Conservation (phyloP, 169 alveolate species). For the Eimeria necatrix region DNA sequence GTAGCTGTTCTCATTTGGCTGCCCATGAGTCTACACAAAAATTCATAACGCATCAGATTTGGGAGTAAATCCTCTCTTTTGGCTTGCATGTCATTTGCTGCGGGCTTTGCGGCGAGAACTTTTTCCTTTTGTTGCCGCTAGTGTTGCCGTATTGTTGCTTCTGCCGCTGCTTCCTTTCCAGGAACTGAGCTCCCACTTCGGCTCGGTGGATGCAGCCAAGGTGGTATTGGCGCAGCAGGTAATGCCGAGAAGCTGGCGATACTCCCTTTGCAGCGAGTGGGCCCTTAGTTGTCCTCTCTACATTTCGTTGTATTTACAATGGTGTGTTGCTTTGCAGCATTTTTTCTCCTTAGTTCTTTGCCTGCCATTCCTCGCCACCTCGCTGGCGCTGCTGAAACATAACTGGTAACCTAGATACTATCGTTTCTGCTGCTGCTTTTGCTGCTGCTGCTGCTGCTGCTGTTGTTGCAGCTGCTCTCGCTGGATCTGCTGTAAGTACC, state of each 20-base stretch:
- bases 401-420: conserved; percentile 51
- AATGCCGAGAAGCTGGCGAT: background rate
- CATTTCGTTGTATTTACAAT: background rate
- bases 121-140: background rate
- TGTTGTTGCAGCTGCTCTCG: background rate
- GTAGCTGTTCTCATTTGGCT: background rate
- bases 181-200: background rate
- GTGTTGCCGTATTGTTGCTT: background rate
- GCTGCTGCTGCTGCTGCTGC: background rate
- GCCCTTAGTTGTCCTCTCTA: no score
- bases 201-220: background rate
- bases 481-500: background rate
- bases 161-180: background rate
- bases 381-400: conserved; percentile 85
- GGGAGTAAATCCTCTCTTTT: no score
- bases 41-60: no score
- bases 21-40: background rate
- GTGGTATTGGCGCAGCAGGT: background rate
- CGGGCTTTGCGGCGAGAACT: background rate
- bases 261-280: background rate
- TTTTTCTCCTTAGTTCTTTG: conserved; percentile 89
- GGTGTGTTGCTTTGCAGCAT: conserved; percentile 80
- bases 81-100: background rate
- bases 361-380: conserved; percentile 90
- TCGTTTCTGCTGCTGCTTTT: background rate